Conservation (phyloP, 257 asterid species). For the Linaria vulgaris region DNA sequence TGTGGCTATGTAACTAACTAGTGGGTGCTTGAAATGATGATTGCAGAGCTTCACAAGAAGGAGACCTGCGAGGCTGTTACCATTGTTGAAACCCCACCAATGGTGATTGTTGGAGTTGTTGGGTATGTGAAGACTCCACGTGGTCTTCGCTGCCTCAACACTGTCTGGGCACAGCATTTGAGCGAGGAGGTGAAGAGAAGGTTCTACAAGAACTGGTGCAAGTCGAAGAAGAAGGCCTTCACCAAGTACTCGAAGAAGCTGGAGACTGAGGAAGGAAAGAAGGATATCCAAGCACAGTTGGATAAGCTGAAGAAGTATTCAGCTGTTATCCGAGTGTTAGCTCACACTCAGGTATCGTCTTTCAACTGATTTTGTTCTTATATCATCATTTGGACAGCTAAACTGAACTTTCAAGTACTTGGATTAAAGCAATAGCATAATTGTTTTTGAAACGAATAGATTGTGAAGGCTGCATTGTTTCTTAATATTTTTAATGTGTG, state of each 20-base stretch:
- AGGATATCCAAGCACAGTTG: slow-evolving; percentile 49
- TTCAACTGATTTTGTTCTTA: no score
- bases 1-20: background rate
- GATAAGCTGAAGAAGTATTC: slow-evolving; percentile 56
- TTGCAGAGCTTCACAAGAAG: slow-evolving; percentile 61
- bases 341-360: slow-evolving; percentile 69
- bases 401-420: no score
- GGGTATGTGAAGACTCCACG: slow-evolving; percentile 67
- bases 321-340: slow-evolving; percentile 47
- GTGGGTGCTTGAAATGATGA: background rate
- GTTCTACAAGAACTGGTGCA: slow-evolving; percentile 70
- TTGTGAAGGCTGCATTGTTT: no score
- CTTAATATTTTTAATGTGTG: no score
- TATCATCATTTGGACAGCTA: no score
- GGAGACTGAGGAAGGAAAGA: slow-evolving; percentile 61
- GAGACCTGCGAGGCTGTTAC: slow-evolving; percentile 70
- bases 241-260: slow-evolving; percentile 44
- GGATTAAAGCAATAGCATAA: no score
- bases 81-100: slow-evolving; percentile 55
- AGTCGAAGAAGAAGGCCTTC: slow-evolving; percentile 69
- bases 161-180: slow-evolving; percentile 67
- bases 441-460: no score
- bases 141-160: slow-evolving; percentile 62
- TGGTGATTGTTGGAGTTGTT: slow-evolving; percentile 63
- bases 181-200: slow-evolving; percentile 65